Percentiles rank a stretch among this genome's conserved stretches.
Conservation (phyloP, 2,329 filamentous ascomycete species). For the Knoxdaviesia capensis region DNA sequence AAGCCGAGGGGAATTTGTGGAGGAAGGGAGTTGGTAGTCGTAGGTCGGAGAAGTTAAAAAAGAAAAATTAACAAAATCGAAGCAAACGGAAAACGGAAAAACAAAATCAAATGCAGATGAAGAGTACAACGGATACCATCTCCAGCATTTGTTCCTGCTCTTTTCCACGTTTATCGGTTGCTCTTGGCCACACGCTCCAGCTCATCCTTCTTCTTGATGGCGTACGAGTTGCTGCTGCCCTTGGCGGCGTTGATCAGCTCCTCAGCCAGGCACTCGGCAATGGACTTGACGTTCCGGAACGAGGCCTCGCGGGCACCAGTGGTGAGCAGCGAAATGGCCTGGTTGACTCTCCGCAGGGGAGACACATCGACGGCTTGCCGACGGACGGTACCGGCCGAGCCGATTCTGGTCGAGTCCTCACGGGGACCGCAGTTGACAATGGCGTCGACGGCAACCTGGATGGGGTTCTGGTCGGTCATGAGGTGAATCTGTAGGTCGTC, state of each 20-base stretch:
- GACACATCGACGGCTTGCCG: slow-evolving; percentile 99
- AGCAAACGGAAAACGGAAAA: too few relatives aligned
- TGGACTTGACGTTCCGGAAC: slow-evolving; percentile 99
- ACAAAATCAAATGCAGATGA: too few relatives aligned
- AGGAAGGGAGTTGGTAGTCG: too few relatives aligned
- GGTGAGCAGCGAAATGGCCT: slow-evolving; percentile 96
- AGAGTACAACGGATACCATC: too few relatives aligned
- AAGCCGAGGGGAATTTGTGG: too few relatives aligned
- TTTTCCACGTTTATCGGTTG: slow-evolving; percentile 70
- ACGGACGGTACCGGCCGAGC: slow-evolving; percentile 97
- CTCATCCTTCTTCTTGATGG: slow-evolving; percentile 99
- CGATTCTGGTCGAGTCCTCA: slow-evolving; percentile 99
- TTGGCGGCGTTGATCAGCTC: slow-evolving; percentile 99
- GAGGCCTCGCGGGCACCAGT: slow-evolving; percentile 96
- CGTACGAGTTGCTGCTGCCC: slow-evolving; percentile 99
- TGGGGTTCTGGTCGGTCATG: slow-evolving; percentile 99
- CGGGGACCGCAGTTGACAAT: slow-evolving; percentile 99
- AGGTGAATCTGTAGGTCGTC: slow-evolving; percentile 64
- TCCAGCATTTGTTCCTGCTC: too few relatives aligned
- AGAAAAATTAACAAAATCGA: too few relatives aligned
- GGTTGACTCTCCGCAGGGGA: slow-evolving; percentile 98
- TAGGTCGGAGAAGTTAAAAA: too few relatives aligned
- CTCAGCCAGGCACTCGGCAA: slow-evolving; percentile 98
- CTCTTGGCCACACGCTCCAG: slow-evolving; percentile 99
- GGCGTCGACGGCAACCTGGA: slow-evolving; percentile 97